Conservation (phyloP, 441 rosid genomes). For the Omphalea diandra region DNA sequence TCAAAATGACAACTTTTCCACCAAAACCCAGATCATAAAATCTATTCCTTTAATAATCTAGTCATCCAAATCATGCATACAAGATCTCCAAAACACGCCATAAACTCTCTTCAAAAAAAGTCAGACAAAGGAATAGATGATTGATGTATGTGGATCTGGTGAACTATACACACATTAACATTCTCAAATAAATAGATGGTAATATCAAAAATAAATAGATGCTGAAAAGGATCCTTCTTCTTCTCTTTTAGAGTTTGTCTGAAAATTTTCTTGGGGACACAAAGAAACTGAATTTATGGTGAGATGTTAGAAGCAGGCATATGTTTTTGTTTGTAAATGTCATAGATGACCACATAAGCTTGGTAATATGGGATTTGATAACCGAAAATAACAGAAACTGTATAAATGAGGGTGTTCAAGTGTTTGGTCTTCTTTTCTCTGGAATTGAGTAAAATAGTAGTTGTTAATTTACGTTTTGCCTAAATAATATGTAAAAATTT, state of each 20-base stretch:
- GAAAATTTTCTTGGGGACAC: constrained; percentile 1
- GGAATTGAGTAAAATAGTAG: no score
- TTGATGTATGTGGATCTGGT: neutral
- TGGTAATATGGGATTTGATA: constrained; percentile 9
- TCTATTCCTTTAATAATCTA: neutral
- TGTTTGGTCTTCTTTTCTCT: constrained; percentile 19
- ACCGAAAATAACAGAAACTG: constrained; percentile 10
- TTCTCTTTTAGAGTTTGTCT: neutral
- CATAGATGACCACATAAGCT: neutral
- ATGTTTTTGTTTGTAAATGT: neutral
- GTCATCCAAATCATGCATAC: neutral
- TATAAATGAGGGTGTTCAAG: neutral
- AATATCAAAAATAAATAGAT: neutral
- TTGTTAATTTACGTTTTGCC: no score
- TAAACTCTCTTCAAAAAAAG: neutral
- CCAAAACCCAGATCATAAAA: constrained; percentile 21
- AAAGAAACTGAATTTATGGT: constrained; percentile 8
- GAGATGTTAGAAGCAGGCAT: neutral
- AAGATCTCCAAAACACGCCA: neutral
- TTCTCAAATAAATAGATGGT: neutral
- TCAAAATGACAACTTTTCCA: neutral
- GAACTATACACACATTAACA: neutral
- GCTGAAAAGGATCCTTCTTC: neutral
- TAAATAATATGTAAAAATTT: no score
- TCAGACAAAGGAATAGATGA: no score